These are phyloP conservation scores for Ceratocystiopsis sp. DNA, from an alignment of 2,329 filamentous ascomycete species.

Conservation along the genomic window DNA sequence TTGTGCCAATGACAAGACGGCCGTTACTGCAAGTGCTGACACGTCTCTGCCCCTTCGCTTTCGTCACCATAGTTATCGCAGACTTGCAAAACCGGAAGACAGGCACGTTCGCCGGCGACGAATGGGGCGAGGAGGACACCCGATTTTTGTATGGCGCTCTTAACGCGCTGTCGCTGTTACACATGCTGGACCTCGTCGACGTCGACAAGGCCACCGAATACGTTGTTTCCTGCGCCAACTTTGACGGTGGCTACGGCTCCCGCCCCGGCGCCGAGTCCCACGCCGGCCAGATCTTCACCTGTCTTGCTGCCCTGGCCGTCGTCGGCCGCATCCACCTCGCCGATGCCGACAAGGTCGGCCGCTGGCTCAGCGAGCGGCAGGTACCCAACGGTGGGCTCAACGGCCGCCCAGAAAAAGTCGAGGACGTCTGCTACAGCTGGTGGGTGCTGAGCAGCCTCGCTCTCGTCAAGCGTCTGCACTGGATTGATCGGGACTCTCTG, in stretches of 20 bases:
- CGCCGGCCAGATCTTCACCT: conserved; percentile 90
- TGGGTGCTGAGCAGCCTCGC: conserved; percentile 88
- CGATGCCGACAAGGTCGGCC: conserved; percentile 63
- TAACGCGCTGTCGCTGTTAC: conserved; percentile 74
- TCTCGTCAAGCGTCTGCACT: conserved; percentile 76
- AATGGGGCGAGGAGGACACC: conserved; percentile 94
- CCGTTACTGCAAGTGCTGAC: background rate
- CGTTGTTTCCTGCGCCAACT: conserved; percentile 71
- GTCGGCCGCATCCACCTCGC: conserved; percentile 67
- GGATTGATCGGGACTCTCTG: conserved; percentile 77
- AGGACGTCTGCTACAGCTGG: conserved; percentile 98
- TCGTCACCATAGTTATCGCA: conserved; percentile 46
- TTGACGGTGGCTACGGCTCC: conserved; percentile 86
- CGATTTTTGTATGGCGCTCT: conserved; percentile 84
- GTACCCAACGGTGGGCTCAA: conserved; percentile 77
- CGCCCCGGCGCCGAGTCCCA: conserved; percentile 86
- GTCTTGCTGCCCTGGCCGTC: conserved; percentile 72
- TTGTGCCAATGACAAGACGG: too few relatives aligned
- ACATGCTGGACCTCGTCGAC: conserved; percentile 55
- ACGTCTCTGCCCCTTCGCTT: conserved; percentile 7
- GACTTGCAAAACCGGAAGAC: conserved; percentile 61
- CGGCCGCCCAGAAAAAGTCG: conserved; percentile 83
- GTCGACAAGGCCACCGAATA: conserved; percentile 66
- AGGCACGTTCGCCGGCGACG: conserved; percentile 82
- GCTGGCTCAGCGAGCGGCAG: conserved; percentile 89